Percentiles rank a stretch among this genome's conserved stretches.
Conservation (phyloP, 2,329 filamentous ascomycete genomes). For the Lasiodiplodia hormozganensis region DNA sequence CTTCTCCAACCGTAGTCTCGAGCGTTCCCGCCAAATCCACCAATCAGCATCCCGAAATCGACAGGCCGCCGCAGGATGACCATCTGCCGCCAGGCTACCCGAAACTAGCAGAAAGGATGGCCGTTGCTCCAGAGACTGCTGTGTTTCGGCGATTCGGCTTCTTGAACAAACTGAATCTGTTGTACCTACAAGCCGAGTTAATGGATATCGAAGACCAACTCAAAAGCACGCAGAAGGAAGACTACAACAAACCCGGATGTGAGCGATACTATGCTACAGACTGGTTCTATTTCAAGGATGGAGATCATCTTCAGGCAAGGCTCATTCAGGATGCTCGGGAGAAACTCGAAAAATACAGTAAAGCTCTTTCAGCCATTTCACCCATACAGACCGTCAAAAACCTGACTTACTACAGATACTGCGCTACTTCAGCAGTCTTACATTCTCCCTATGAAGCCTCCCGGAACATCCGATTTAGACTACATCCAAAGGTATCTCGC, state of each 20-base stretch:
- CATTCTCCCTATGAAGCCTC: constrained; percentile 20
- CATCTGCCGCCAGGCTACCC: not conserved
- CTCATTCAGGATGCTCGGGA: not conserved
- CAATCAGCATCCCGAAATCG: no score
- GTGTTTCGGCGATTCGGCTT: not conserved
- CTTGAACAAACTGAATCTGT: constrained; percentile 4
- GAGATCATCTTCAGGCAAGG: not conserved
- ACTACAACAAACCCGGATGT: not conserved
- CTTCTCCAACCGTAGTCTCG: no score
- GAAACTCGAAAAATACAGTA: constrained; percentile 15
- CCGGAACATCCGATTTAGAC: constrained; percentile 27
- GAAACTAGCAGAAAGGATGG: constrained; percentile 6
- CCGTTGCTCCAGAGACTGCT: not conserved
- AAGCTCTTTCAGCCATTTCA: not conserved
- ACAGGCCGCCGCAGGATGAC: no score
- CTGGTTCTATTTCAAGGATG: not conserved
- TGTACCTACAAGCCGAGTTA: constrained; percentile 13
- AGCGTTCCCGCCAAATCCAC: no score
- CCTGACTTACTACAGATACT: constrained; percentile 2
- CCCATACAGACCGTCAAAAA: no score
- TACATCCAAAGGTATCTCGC: constrained; percentile 31
- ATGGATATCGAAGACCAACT: not conserved
- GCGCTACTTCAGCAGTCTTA: constrained; percentile 29
- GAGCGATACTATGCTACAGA: not conserved
- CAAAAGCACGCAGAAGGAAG: not conserved